Conservation (phyloP, 2,329 filamentous ascomycete species). For the Didymella glomerata region DNA sequence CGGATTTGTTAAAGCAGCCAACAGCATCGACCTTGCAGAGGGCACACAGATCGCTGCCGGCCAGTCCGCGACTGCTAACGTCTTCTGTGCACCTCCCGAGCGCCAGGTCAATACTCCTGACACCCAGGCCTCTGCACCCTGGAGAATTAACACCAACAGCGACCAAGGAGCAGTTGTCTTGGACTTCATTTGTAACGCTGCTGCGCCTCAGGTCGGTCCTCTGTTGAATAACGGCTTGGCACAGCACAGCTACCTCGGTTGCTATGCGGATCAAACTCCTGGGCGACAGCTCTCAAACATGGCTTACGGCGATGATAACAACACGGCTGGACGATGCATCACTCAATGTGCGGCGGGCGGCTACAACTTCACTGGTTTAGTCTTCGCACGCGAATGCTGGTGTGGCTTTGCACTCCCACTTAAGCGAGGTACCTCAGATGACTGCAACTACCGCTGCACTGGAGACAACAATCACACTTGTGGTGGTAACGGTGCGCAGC, state of each 20-base stretch:
- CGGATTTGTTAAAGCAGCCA: slow-evolving; percentile 64
- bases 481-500: slow-evolving; percentile 59
- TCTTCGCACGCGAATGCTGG: slow-evolving; percentile 65
- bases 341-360: slow-evolving; percentile 51
- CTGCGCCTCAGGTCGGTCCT: slow-evolving; percentile 63
- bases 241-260: slow-evolving; percentile 63
- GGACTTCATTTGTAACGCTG: slow-evolving; percentile 62
- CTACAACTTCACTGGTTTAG: slow-evolving; percentile 58
- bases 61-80: slow-evolving; percentile 60
- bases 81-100: slow-evolving; percentile 66
- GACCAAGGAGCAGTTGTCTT: slow-evolving; percentile 58
- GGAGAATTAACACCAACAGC: slow-evolving; percentile 63
- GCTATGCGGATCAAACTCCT: slow-evolving; percentile 66
- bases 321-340: slow-evolving; percentile 59
- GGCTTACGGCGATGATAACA: slow-evolving; percentile 53
- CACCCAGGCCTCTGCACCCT: slow-evolving; percentile 59
- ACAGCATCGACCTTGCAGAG: slow-evolving; percentile 66
- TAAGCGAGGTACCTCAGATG: slow-evolving; percentile 53
- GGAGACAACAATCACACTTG: slow-evolving; percentile 62
- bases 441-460: slow-evolving; percentile 63
- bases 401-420: slow-evolving; percentile 60
- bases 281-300: slow-evolving; percentile 60
- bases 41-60: slow-evolving; percentile 62
- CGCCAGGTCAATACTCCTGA: slow-evolving; percentile 65
- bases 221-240: slow-evolving; percentile 56